Percentiles rank a stretch among this genome's conserved stretches.
phyloP scores from a whole-genome alignment of 768 basidiomycete species.

The Asterophora lycoperdoides region DNA sequence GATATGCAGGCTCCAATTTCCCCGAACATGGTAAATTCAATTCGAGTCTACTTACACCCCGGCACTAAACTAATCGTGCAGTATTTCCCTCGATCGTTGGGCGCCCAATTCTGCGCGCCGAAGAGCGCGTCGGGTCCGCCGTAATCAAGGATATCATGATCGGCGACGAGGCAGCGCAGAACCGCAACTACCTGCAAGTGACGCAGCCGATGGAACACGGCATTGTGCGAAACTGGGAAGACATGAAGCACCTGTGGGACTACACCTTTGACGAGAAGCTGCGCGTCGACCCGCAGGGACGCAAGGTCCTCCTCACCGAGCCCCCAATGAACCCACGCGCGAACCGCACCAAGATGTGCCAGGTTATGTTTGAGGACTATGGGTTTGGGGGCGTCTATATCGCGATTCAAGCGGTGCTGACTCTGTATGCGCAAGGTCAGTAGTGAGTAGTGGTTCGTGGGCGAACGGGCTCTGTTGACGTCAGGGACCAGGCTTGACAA shows the following conservation, averaged over 20 bases:
- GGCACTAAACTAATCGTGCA: constrained; percentile 25
- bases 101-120: constrained; percentile 93
- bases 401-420: constrained; percentile 97
- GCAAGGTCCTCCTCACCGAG: constrained; percentile 92
- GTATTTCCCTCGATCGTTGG: constrained; percentile 98
- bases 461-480: not conserved
- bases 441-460: not conserved
- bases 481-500: constrained; percentile 78
- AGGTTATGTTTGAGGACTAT: constrained; percentile 99
- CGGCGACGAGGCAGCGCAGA: constrained; percentile 93
- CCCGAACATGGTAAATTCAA: constrained; percentile 75
- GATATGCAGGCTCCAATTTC: constrained; percentile 91
- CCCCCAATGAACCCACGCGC: constrained; percentile 98
- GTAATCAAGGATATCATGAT: constrained; percentile 97
- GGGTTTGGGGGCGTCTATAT: constrained; percentile 95
- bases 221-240: constrained; percentile 98
- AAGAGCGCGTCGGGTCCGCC: constrained; percentile 85
- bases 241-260: constrained; percentile 98
- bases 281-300: constrained; percentile 76
- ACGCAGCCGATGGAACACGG: constrained; percentile 99
- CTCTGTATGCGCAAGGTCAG: constrained; percentile 96
- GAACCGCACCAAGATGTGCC: constrained; percentile 90
- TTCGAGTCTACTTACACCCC: not conserved
- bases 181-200: constrained; percentile 93
- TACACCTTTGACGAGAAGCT: constrained; percentile 98